Evolutionary conservation across 495 filamentous ascomycete genomes (phyloP), one percentile per base, ranked within the genome.

Genomic region (Immersiella caudata): DNA sequence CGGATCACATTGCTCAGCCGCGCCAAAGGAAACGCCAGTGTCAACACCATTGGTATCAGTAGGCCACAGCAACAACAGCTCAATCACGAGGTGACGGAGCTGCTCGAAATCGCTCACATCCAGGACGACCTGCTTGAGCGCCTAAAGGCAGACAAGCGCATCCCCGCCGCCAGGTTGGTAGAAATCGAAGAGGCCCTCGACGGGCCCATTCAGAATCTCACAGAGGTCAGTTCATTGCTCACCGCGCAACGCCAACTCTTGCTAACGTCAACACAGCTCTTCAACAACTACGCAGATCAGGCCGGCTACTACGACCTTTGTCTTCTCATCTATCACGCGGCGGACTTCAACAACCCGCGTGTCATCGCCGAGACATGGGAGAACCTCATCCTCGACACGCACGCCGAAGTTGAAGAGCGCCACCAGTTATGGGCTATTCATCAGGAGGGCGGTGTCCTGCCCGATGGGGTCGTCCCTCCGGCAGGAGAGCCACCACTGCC

Each of bases 41-140:
- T 91, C 18, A 83, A 87, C 70, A 90, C 89, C 22, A 80, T 82
- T 18, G 92, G 93, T 36, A 80, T 93, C 69, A 83, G 87, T 64
- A 85, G 93, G 27, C 90, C 93, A 70, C 82, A 86, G 50, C 88
- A 92, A 65, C 93, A 95, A 71, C 81, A 90, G 26, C 83, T 98
- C 27, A 82, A 93, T 35, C 90, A 94, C 66, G 88, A 93, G 61
- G 88, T 97, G 24, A 88, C 89, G 8, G 93, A 93, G 70, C 84
- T 97, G 11, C 87, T 99, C 27, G 96, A 98, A 70, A 86, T 98
- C 29, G 94, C 94, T 21, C 94, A 93, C 70, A 92, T 99, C 67
- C 95, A 99, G 77, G 92, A 96, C 71, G 95, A 98, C 70, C 76
- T 98, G 27, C 80, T 98, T 56, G 90, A 94, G 78, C 84, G 91